A percentile compares a stretch with the other conserved stretches of the same genome.
These are phyloP conservation scores for Diaporthe ampelina DNA, from an alignment of 2,329 filamentous ascomycete species.

Conservation along the genomic window DNA sequence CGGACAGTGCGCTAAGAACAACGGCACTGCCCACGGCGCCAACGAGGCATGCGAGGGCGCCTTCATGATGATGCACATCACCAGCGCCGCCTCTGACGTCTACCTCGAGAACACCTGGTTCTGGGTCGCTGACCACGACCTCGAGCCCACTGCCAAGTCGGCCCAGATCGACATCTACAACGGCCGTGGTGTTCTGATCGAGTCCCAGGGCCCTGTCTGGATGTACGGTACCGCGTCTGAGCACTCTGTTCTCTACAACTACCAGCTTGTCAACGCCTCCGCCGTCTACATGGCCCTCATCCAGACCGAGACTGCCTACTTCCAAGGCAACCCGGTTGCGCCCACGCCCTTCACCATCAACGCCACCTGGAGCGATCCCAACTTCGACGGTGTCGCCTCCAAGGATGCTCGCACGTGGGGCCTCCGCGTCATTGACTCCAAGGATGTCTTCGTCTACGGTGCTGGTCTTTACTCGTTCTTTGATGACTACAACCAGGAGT, in stretches of 20 bases:
- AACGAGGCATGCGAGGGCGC: conserved; percentile 80
- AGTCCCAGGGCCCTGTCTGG: conserved; percentile 84
- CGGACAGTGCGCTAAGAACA: conserved; percentile 83
- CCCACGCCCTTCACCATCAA: conserved; percentile 74
- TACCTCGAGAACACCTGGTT: conserved; percentile 94
- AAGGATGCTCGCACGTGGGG: conserved; percentile 83
- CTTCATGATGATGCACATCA: conserved; percentile 78
- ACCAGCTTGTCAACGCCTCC: conserved; percentile 82
- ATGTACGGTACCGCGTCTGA: conserved; percentile 82
- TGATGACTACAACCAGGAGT: conserved; percentile 82
- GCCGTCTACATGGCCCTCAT: conserved; percentile 87
- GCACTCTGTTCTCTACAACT: conserved; percentile 82
- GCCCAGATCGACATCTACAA: conserved; percentile 87
- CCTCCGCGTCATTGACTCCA: conserved; percentile 77
- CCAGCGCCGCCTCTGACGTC: conserved; percentile 68
- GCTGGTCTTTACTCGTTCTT: conserved; percentile 87
- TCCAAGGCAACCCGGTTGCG: conserved; percentile 85
- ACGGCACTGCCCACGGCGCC: conserved; percentile 70
- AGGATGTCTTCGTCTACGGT: conserved; percentile 78
- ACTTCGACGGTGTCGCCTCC: conserved; percentile 68
- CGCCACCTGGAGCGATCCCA: conserved; percentile 73
- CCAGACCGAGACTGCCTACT: conserved; percentile 92
- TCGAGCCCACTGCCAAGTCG: conserved; percentile 77
- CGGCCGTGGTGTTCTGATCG: conserved; percentile 85
- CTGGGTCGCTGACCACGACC: conserved; percentile 92